phyloP scores from a whole-genome alignment of 441 rosid species.

The Brassica hybrid region DNA sequence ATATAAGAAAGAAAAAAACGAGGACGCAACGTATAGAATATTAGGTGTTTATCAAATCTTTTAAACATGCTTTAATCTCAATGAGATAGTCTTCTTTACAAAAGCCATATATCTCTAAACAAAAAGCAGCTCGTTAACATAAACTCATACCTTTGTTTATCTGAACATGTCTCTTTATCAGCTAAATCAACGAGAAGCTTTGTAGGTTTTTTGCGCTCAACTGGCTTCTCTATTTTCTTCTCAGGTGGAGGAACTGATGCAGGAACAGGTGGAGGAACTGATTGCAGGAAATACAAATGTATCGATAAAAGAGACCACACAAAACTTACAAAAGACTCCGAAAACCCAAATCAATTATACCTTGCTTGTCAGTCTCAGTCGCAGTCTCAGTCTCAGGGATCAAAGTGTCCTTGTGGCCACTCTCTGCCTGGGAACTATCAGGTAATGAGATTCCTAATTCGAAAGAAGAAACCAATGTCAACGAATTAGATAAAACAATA shows the following conservation, averaged over 20 bases:
- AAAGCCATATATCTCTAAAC: neutral
- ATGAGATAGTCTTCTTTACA: constrained; percentile 13
- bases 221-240: constrained; percentile 48
- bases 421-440: constrained; percentile 41
- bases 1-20: constrained; percentile 1
- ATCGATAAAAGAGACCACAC: constrained; percentile 10
- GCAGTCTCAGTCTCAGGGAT: constrained; percentile 24
- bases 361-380: constrained; percentile 42
- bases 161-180: constrained; percentile 79
- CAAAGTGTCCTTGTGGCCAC: constrained; percentile 34
- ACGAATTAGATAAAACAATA: constrained; percentile 17
- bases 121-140: neutral
- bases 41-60: constrained; percentile 2
- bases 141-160: constrained; percentile 77
- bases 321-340: neutral
- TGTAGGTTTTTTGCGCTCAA: constrained; percentile 53
- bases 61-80: constrained; percentile 4
- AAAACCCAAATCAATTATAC: constrained; percentile 48
- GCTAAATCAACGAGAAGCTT: constrained; percentile 52
- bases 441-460: constrained; percentile 44
- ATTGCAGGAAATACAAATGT: constrained; percentile 30
- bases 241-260: constrained; percentile 42
- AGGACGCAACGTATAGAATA: neutral
- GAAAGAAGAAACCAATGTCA: constrained; percentile 5
- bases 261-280: constrained; percentile 39